Conservation (phyloP, 2,329 filamentous ascomycete species). For the Penicillium nordicum region DNA sequence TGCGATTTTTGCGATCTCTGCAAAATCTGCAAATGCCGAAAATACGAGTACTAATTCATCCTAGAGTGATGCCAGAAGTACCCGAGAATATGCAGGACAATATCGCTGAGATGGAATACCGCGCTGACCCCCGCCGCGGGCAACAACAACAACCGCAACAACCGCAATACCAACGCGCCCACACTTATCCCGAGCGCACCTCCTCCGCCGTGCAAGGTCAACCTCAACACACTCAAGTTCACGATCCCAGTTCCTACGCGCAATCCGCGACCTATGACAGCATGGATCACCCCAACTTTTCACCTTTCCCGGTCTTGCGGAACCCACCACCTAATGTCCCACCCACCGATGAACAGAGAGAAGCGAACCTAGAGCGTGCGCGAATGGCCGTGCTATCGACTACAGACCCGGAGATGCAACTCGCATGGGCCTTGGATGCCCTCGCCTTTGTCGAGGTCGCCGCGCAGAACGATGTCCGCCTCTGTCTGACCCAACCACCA, state of each 20-base stretch:
- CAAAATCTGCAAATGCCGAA: conserved; percentile 14
- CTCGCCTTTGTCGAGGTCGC: conserved; percentile 84
- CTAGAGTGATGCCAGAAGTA: conserved; percentile 88
- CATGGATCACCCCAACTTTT: conserved; percentile 70
- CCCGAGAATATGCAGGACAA: conserved; percentile 95
- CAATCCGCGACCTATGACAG: conserved; percentile 49
- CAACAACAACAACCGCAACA: conserved; percentile 31
- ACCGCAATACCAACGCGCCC: conserved; percentile 28
- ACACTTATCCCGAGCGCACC: conserved; percentile 35
- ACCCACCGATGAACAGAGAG: conserved; percentile 89
- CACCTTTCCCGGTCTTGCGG: conserved; percentile 82
- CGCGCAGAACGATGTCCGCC: conserved; percentile 69
- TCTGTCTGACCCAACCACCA: conserved; percentile 55
- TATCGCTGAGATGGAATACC: conserved; percentile 83
- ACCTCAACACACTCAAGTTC: conserved; percentile 24
- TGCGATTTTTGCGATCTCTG: background rate
- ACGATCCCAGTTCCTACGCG: conserved; percentile 46
- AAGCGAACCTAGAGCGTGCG: conserved; percentile 81
- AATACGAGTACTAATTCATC: conserved; percentile 23
- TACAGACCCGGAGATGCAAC: conserved; percentile 92
- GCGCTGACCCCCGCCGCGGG: conserved; percentile 56
- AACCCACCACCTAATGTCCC: conserved; percentile 81
- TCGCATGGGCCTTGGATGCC: conserved; percentile 93
- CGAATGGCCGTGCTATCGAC: conserved; percentile 81
- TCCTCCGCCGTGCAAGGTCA: conserved; percentile 35